phyloP scores from a whole-genome alignment of 1,139 yeast genomes.

The Diutina siamensis region DNA sequence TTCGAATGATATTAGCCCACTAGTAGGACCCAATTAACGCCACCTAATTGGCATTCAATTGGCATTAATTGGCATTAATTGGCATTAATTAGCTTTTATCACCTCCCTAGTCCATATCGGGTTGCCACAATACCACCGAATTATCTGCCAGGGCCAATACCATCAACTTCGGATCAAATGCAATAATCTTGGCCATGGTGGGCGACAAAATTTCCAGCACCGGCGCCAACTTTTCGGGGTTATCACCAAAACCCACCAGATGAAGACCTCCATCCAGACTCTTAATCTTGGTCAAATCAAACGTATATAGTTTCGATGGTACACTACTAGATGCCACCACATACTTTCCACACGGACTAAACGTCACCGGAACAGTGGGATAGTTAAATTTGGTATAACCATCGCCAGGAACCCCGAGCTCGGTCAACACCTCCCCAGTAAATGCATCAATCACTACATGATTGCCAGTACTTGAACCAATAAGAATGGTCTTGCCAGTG shows the following conservation, averaged over 20 bases:
- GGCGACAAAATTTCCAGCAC: constrained; percentile 17
- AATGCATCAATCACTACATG: constrained; percentile 67
- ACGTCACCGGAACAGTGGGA: constrained; percentile 51
- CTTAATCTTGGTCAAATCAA: constrained; percentile 41
- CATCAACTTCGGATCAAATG: constrained; percentile 69
- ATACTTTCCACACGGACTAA: constrained; percentile 74
- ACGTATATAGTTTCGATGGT: constrained; percentile 33
- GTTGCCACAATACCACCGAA: constrained; percentile 26
- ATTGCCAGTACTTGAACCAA: constrained; percentile 42
- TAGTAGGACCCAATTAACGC: no score
- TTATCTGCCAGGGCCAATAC: constrained; percentile 78
- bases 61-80: no score
- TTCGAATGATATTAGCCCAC: no score
- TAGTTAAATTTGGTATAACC: constrained; percentile 21
- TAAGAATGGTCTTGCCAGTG: constrained; percentile 62
- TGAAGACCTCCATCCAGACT: constrained; percentile 17
- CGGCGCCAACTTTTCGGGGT: constrained; percentile 16
- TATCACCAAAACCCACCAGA: not conserved
- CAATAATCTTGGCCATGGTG: constrained; percentile 46
- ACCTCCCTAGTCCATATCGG: no score
- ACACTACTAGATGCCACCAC: constrained; percentile 47
- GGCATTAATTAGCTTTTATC: no score
- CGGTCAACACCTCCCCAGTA: constrained; percentile 47
- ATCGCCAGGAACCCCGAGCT: constrained; percentile 21
- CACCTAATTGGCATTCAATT: no score